Base-by-base conservation (phyloP, 768 basidiomycete genomes). In the Amanita rubescens region DNA sequence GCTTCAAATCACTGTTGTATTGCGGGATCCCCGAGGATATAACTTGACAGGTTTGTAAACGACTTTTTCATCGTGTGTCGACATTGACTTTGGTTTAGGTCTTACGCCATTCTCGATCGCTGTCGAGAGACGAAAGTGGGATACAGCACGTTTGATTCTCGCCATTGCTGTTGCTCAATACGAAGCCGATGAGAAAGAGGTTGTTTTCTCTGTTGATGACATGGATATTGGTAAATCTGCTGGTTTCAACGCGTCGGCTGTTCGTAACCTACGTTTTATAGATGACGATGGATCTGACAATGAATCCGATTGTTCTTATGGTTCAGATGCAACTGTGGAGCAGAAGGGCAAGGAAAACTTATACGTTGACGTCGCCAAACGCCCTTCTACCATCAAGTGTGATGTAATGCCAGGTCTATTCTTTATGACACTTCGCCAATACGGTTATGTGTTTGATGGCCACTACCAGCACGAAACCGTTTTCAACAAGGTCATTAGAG, bases 131-230 rank as follows among this genome's bases (percentile, higher is more conserved):
- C 71, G 78, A 7, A 74, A 70, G 17, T 85, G 82, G 81, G 68
- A 72, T 5, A 79, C 81, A 0, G 82, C 80, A 0, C 75, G 73
- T n/a, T 65, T 83, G 5, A 71, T 85, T 17, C 60, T 84, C 19
- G 76, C 78, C 1, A 81, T 83, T 55, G 74, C 79, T 5, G 65
- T 66, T 1, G 76, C 81, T 9, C 82, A 85, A 60, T 79, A 79
- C 55, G 67, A 74, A 41, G 37, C 14, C 10, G 39, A 49, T 15
- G 53, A 54, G 7, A 11, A 35, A 19, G 47, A 39, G 11, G 27
- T 9, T 45, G 39, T 20, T 25, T 54, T 54, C 30, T 54, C 53
- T 15, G 34, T 30, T 15, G 45, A 37, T 48, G 30, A 53, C 14
- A 53, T 53, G 32, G 51, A 53, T 15, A 22, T 49, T 11, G 53